phyloP scores from a whole-genome alignment of 176 grass and related monocot species.

The Pharus latifolius region DNA sequence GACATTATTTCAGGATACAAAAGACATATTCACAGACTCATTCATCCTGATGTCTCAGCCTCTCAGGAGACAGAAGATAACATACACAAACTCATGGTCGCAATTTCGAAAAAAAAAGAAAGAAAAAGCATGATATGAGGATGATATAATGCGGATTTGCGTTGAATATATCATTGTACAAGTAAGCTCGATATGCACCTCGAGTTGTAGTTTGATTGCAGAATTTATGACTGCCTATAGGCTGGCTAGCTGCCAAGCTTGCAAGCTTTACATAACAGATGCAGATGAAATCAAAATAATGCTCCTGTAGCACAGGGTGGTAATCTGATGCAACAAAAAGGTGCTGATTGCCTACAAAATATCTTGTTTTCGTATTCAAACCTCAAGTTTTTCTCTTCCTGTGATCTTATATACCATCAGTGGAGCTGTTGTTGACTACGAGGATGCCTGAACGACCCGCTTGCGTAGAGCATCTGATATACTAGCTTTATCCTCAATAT shows the following conservation, averaged over 20 bases:
- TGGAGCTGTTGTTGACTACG: conserved; percentile 49
- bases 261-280: neutral
- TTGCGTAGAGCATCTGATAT: conserved; percentile 82
- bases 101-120: no score
- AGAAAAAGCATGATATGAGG: neutral
- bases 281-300: neutral
- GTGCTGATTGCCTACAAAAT: neutral
- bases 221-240: neutral
- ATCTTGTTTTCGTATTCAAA: neutral
- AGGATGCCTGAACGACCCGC: conserved; percentile 69
- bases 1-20: no score
- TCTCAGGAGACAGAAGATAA: no score
- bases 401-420: conserved; percentile 12
- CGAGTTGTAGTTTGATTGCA: neutral
- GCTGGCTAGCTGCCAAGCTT: neutral
- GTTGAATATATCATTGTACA: neutral
- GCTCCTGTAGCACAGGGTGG: neutral
- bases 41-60: no score
- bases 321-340: neutral
- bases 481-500: conserved; percentile 68
- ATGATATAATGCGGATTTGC: neutral
- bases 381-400: neutral
- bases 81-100: no score
- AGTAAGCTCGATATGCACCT: neutral
- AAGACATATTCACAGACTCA: no score